Conservation (phyloP, 2,329 filamentous ascomycete species). For the Penicillium sp. region DNA sequence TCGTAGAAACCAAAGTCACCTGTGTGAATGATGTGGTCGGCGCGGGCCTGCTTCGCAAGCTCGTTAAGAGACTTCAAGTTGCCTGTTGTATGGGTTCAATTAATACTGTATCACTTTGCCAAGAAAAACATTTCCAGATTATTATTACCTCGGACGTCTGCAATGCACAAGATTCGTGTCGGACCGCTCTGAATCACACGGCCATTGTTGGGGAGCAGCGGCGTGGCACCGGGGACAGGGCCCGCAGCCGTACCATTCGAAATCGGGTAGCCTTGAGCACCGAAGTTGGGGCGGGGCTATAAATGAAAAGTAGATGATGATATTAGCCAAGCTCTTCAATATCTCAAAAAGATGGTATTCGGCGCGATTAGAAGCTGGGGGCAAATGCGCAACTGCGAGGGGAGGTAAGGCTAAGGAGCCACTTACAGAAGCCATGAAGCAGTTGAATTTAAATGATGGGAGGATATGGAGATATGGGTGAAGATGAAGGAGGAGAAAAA, state of each 20-base stretch:
- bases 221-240: constrained; percentile 47
- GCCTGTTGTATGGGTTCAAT: constrained; percentile 55
- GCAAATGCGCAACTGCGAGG: constrained; percentile 17
- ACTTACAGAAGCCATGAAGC: constrained; percentile 51
- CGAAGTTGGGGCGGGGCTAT: constrained; percentile 47
- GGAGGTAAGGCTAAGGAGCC: constrained; percentile 13
- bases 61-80: constrained; percentile 95
- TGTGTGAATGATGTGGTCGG: constrained; percentile 97
- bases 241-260: constrained; percentile 47
- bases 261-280: constrained; percentile 45
- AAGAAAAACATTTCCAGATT: not conserved
- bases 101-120: constrained; percentile 10
- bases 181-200: constrained; percentile 49
- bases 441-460: not conserved
- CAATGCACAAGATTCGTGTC: constrained; percentile 49
- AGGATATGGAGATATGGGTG: not conserved
- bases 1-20: constrained; percentile 99
- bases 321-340: constrained; percentile 21
- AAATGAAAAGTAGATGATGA: constrained; percentile 5
- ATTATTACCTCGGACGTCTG: constrained; percentile 50
- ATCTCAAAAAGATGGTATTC: not conserved
- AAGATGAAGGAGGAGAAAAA: constrained; percentile 9
- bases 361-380: constrained; percentile 18
- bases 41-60: constrained; percentile 87
- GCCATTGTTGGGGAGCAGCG: constrained; percentile 52